Base-by-base conservation (phyloP, 306 rosid genomes). In the Ormosia semicastrata region DNA sequence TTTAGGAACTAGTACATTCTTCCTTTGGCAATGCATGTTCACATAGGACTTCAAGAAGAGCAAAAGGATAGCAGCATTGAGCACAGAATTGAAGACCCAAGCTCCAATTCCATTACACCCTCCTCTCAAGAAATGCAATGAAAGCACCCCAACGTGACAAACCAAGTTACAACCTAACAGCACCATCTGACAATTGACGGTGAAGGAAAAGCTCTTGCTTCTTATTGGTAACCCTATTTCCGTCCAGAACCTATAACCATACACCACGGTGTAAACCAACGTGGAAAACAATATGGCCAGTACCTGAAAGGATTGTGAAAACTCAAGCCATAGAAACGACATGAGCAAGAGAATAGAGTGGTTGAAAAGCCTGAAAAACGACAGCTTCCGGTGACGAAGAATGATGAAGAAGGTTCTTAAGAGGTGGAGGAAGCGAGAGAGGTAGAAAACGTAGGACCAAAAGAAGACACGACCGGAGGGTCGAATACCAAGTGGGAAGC, bases 21-120 rank as follows among this genome's bases (percentile, higher is more conserved):
- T 86, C 17, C 32, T 76, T 29, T 46, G 78, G 56, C 36, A 34
- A 47, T 83, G 18, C 40, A 37, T 18, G 24, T 84, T 78, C 24
- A 17, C 66, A 75, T 90, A 87, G 71, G 75, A 90, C 29, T 83
- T 90, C 63, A 86, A 77, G 73, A 90, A 87, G 33, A 81, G 82
- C 2, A 83, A 47, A 66, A 90, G 89, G 82, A 90, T 82, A 3
- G 86, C 82, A 10, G 80, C 90, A 76, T 90, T 90, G 7, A 92
- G 84, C 5, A 89, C 87, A 0, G 93, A 87, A 73, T 89, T 92
- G 76, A 81, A 85, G 0, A 73, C 32, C 97, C 93, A 92, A 37
- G 97, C 94, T 11, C 93, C 94, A 12, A 90, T 89, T 15, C 97
- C 94, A 30, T 92, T 90, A 73, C 97, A 92, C 39, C 97, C 97